Evolutionary conservation across 2,329 filamentous ascomycete genomes (phyloP), one percentile per base, ranked within the genome.

Genomic region (Nannizziopsis barbatae): DNA sequence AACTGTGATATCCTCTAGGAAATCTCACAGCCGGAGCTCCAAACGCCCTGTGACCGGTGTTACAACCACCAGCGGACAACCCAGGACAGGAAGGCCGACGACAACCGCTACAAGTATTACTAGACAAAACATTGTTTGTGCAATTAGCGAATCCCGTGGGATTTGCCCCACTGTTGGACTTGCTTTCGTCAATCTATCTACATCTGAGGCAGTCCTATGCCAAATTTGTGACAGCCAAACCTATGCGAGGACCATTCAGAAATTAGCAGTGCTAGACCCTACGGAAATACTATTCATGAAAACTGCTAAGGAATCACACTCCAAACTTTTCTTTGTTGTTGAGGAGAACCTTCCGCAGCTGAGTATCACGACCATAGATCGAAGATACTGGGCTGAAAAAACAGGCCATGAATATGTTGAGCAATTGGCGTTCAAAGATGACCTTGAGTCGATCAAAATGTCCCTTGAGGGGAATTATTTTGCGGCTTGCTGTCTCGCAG

Each of bases 141-240:
- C 90, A 3, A 68, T 95, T 42, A 86, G 80, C 57, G 88, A 95
- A 63, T 87, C 86, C 38, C 83, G 89, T n/a, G 87, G 87, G 4
- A 77, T 95, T 3, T 82, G 85, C 17, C 87, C 88, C 0, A 84
- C 81, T 0, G 82, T 96, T 1, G 89, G 90, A 0, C 72, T 95
- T 36, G 86, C 87, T 2, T 89, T 95, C 60, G 73, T 95, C 60
- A 93, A 96, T 59, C 73, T 93, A 2, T 82, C 86, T 37, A 89
- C 86, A 2, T 85, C 84, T 35, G 87, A 95, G 65, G 85, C 80
- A 12, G 79, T 88, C 22, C 74, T 96, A 35, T 93, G 86, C 60
- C 87, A 95, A 60, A 90, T 96, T 54, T 88, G 84, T 60, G 90
- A 96, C 64, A 93, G 83, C 49, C 88, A 95, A 62, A 93, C 88